A percentile compares a stretch with the other conserved stretches of the same genome.
These are phyloP conservation scores for Psilocybe subaeruginosa DNA, from an alignment of 768 basidiomycete species.

Conservation along the genomic window DNA sequence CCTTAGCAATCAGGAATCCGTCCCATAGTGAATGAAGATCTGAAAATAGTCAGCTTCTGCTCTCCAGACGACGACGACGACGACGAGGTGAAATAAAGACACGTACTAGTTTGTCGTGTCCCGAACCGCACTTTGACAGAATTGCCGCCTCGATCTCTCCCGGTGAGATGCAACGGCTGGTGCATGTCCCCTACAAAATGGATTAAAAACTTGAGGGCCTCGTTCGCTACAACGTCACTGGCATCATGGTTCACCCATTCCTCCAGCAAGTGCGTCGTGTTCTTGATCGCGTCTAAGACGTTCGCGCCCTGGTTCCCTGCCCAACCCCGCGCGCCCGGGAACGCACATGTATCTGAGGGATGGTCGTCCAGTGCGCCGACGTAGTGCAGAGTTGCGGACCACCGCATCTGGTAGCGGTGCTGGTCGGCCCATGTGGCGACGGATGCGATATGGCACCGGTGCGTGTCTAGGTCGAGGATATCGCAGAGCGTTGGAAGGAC, in stretches of 20 bases:
- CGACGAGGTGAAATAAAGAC: background rate
- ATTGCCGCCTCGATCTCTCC: constrained; percentile 89
- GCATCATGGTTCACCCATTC: constrained; percentile 43
- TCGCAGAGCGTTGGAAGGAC: constrained; percentile 68
- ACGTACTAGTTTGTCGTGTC: constrained; percentile 69
- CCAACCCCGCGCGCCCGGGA: constrained; percentile 81
- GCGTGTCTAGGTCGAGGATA: constrained; percentile 57
- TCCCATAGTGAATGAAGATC: constrained; percentile 94
- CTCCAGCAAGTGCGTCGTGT: constrained; percentile 68
- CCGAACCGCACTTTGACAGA: constrained; percentile 75
- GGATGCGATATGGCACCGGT: constrained; percentile 74
- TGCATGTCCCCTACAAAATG: constrained; percentile 96
- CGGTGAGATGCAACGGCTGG: constrained; percentile 90
- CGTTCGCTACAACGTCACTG: constrained; percentile 51
- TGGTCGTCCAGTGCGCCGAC: constrained; percentile 75
- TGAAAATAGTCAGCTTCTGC: constrained; percentile 13
- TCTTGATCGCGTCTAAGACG: constrained; percentile 77
- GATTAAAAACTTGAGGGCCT: constrained; percentile 89
- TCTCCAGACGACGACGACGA: background rate
- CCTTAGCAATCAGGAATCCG: constrained; percentile 76
- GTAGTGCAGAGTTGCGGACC: constrained; percentile 80
- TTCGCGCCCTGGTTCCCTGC: constrained; percentile 55
- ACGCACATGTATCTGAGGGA: constrained; percentile 75
- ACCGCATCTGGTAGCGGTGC: constrained; percentile 62
- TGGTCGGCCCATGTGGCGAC: constrained; percentile 91